phyloP scores from a whole-genome alignment of 2,329 filamentous ascomycete genomes.

The Pseudogymnoascus sp. region DNA sequence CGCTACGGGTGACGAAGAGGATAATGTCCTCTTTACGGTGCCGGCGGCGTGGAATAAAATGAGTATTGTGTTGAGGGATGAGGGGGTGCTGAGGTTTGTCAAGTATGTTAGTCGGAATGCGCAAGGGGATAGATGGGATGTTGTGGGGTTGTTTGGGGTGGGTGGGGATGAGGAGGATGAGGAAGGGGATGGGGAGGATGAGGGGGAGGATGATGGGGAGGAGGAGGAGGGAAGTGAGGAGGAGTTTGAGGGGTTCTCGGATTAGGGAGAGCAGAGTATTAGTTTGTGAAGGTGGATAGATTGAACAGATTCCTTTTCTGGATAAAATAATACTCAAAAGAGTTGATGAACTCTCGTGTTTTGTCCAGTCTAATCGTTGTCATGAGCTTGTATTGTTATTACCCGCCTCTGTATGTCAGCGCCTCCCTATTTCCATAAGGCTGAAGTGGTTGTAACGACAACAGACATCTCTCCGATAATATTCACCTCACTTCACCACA shows the following conservation, averaged over 20 bases:
- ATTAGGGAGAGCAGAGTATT: constrained; percentile 10
- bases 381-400: too few relatives aligned
- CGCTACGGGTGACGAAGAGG: constrained; percentile 60
- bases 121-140: constrained; percentile 86
- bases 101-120: constrained; percentile 87
- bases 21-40: constrained; percentile 62
- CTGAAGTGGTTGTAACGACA: not conserved
- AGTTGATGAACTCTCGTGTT: not conserved
- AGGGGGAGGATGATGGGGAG: constrained; percentile 30
- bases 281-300: not conserved
- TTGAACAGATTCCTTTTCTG: not conserved
- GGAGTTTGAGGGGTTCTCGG: constrained; percentile 52
- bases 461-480: not conserved
- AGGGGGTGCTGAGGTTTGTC: constrained; percentile 81
- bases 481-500: not conserved
- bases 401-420: too few relatives aligned
- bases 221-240: constrained; percentile 41
- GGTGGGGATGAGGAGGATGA: constrained; percentile 36
- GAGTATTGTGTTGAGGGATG: constrained; percentile 82
- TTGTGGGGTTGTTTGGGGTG: constrained; percentile 72
- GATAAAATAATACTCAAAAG: not conserved
- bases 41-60: constrained; percentile 80
- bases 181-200: constrained; percentile 29
- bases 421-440: too few relatives aligned
- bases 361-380: not conserved